A percentile compares a stretch with the other conserved stretches of the same genome.
phyloP scores from a whole-genome alignment of 1,139 yeast genomes.

The Debaryomyces subglobosus region DNA sequence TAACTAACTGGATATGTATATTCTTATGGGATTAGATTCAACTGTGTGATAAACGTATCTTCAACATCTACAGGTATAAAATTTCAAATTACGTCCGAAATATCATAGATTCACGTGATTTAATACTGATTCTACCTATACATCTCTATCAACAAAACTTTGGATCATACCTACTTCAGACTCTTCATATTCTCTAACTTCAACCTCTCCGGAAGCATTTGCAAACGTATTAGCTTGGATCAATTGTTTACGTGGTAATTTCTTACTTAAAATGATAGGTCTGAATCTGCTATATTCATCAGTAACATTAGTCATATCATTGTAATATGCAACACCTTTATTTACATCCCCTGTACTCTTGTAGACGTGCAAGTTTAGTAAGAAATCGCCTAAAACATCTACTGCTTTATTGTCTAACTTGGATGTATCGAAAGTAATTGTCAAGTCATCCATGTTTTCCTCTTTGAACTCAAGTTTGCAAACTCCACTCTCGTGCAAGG shows the following conservation, averaged over 20 bases:
- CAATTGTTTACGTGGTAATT: constrained; percentile 80
- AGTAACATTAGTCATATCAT: constrained; percentile 67
- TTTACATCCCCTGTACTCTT: constrained; percentile 75
- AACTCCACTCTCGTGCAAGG: constrained; percentile 70
- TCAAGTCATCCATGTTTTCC: constrained; percentile 59
- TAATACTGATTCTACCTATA: constrained; percentile 19
- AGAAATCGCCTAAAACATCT: constrained; percentile 70
- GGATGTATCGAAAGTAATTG: constrained; percentile 57
- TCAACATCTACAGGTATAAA: not conserved
- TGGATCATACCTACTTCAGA: constrained; percentile 76
- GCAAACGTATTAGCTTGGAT: constrained; percentile 76
- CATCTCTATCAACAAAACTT: constrained; percentile 67
- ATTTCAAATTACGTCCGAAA: not conserved
- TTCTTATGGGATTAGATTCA: not conserved
- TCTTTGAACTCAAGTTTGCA: constrained; percentile 54
- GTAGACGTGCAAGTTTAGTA: constrained; percentile 72
- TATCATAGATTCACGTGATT: not conserved
- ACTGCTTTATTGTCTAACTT: constrained; percentile 72
- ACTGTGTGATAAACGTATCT: not conserved
- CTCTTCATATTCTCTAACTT: constrained; percentile 71
- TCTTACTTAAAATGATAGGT: constrained; percentile 67
- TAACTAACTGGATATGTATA: not conserved
- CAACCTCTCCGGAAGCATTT: constrained; percentile 43
- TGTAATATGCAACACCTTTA: constrained; percentile 64
- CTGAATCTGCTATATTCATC: constrained; percentile 66